These are phyloP conservation scores for Penicillium corylophilum DNA, from an alignment of 2,329 filamentous ascomycete genomes.

Conservation along the genomic window DNA sequence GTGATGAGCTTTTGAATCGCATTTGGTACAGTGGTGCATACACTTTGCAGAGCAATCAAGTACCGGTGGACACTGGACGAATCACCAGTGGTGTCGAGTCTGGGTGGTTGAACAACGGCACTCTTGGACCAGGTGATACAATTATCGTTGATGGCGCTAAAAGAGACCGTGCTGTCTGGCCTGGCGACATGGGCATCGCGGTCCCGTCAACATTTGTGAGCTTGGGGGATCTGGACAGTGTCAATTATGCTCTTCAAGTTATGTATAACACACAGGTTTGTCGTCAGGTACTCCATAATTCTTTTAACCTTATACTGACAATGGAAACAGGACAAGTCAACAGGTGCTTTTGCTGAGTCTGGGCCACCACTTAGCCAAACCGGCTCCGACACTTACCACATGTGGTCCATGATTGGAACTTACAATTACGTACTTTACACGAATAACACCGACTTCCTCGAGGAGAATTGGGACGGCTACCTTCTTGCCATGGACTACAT, in stretches of 20 bases:
- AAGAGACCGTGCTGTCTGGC: conserved; percentile 46
- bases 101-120: conserved; percentile 44
- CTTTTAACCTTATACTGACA: neutral
- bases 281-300: too few species aligned
- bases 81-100: conserved; percentile 28
- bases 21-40: conserved; percentile 59
- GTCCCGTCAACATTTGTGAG: conserved; percentile 47
- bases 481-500: conserved; percentile 49
- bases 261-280: conserved; percentile 48
- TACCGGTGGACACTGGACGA: conserved; percentile 40
- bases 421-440: conserved; percentile 60
- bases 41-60: conserved; percentile 51
- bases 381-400: conserved; percentile 38
- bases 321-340: conserved; percentile 22
- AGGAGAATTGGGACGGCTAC: conserved; percentile 51
- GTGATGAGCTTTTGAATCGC: conserved; percentile 53
- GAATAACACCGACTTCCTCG: conserved; percentile 52
- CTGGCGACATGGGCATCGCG: conserved; percentile 53
- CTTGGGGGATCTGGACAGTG: conserved; percentile 47
- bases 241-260: conserved; percentile 48
- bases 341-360: conserved; percentile 37
- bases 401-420: conserved; percentile 58
- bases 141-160: conserved; percentile 48
- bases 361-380: conserved; percentile 36
- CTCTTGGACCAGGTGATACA: conserved; percentile 40